Evolutionary conservation across 2,329 filamentous ascomycete genomes (phyloP), one percentile per base, ranked within the genome.

Genomic region (Akanthomyces muscarius): DNA sequence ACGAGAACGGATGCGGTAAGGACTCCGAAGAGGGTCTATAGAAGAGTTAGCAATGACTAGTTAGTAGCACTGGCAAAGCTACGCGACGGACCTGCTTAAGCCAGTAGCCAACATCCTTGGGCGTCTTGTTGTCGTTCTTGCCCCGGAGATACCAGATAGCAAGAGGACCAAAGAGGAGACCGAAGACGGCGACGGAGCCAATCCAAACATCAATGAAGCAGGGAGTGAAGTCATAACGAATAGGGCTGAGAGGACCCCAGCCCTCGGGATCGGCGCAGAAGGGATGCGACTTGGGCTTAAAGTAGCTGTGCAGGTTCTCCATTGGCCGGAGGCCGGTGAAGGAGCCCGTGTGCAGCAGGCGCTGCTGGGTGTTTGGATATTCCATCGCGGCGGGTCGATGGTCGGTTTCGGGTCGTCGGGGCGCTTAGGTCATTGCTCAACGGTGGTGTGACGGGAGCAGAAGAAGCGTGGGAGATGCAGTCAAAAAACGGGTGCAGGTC

Each of bases 171-270:
- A 89, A 83, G 28, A 97, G 62, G 28, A 97, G 81, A 18, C 94
- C 93, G 78, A 89, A 96, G 16, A 82, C 82, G 10, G 91, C 91
- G 33, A 97, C 90, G 1, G 83, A 78, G 41, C 90, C 86, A 64
- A 98, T 86, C 86, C 91, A 93, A 25, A 96, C 86, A 74, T 99
- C 96, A 70, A 98, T 87, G 73, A 99, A 99, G 80, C 95, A 99
- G 47, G 95, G 94, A 18, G 95, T 98, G 71, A 99, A 92, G 78
- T 99, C 95, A 76, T 92, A 97, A 74, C 94, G 85, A 68, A 87
- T 82, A 42, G 88, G 87, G 76, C 92, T 97, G 73, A 99, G 74
- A 25, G 95, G 95, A 1, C 96, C 96, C 95, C 95, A 99, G 71
- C 95, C 96, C 77, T 98, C 94, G 61, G 83, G 81, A 77, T 97